These are phyloP conservation scores for Cryphonectria naterciae DNA, from an alignment of 2,329 filamentous ascomycete species.

Conservation along the genomic window DNA sequence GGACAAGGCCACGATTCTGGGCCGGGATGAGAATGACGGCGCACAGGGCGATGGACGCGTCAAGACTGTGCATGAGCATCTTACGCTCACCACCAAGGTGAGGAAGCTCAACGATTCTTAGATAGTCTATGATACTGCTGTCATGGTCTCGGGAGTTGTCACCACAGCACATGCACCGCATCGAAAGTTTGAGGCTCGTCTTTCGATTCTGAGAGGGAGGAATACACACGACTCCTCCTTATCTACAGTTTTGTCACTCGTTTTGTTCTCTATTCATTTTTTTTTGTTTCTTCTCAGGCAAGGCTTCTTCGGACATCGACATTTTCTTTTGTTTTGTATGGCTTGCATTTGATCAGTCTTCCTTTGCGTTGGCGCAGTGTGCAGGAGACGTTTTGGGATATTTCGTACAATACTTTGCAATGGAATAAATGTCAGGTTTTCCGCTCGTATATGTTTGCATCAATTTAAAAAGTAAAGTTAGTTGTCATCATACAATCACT, in stretches of 20 bases:
- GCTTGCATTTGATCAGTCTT: not conserved
- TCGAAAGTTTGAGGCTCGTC: not conserved
- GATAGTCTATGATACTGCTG: not conserved
- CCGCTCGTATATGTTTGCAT: no score
- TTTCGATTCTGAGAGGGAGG: not conserved
- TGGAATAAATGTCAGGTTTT: not conserved
- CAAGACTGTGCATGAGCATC: conserved; percentile 1
- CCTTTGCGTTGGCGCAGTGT: not conserved
- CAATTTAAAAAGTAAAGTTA: no score
- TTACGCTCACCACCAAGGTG: not conserved
- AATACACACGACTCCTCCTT: not conserved
- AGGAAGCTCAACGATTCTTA: not conserved
- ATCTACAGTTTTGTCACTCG: not conserved
- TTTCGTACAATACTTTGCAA: not conserved
- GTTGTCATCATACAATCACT: no score
- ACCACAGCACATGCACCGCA: not conserved
- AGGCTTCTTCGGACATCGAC: not conserved
- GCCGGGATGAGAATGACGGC: not conserved
- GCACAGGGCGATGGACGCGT: not conserved
- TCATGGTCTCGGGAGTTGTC: not conserved
- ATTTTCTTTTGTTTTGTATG: not conserved
- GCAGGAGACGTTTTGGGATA: not conserved
- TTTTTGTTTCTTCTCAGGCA: not conserved
- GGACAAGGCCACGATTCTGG: not conserved
- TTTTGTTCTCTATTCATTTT: not conserved